Evolutionary conservation across 164 flowering plant genomes (phyloP).

Genomic region (Liquidambar formosana): DNA sequence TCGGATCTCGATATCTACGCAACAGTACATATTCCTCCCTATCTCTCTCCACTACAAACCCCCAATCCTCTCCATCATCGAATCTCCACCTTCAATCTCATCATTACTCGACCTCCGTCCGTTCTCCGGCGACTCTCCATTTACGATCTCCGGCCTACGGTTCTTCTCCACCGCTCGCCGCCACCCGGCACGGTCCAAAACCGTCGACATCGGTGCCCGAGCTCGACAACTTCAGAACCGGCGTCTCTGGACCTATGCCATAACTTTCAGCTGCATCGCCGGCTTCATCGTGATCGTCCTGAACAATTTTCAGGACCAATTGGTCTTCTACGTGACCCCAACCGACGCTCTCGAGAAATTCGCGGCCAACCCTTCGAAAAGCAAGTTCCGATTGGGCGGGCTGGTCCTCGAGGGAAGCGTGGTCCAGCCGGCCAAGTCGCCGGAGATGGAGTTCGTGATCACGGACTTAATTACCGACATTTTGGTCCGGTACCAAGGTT

Average conservation of each 20-base stretch:
- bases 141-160: conserved; percentile 26
- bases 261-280: conserved; percentile 72
- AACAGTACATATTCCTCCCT: conserved; percentile 1
- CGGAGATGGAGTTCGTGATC: conserved; percentile 76
- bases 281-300: conserved; percentile 71
- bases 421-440: conserved; percentile 47
- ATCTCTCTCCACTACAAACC: conserved; percentile 1
- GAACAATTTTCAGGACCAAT: conserved; percentile 72
- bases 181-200: conserved; percentile 35
- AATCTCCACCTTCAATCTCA: conserved; percentile 10
- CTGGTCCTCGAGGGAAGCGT: conserved; percentile 87
- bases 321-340: conserved; percentile 87
- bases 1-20: conserved; percentile 28
- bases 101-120: background rate
- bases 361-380: conserved; percentile 48
- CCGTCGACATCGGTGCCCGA: conserved; percentile 71
- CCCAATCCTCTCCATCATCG: conserved; percentile 11
- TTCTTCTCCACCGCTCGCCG: conserved; percentile 56
- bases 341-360: conserved; percentile 70
- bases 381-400: conserved; percentile 78
- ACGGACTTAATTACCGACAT: conserved; percentile 83
- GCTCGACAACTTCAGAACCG: conserved; percentile 85
- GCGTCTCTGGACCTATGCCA: conserved; percentile 85
- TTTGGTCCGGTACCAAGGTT: conserved; percentile 66
- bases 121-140: conserved; percentile 5